Evolutionary conservation across 2,329 filamentous ascomycete genomes (phyloP), one percentile per base, ranked within the genome.

Genomic region (Ploettnerulaceae sp.): DNA sequence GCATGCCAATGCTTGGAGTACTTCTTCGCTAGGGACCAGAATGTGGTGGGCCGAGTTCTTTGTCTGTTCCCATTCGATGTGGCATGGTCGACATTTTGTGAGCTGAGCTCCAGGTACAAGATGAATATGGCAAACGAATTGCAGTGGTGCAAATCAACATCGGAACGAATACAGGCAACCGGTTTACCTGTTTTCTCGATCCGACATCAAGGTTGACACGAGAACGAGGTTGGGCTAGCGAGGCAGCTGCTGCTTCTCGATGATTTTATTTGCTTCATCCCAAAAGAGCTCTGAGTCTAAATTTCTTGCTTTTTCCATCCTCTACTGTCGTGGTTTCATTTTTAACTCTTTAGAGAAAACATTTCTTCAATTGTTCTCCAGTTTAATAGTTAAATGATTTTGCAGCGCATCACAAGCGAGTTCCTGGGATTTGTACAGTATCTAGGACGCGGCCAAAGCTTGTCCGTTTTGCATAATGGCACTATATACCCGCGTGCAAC

Each of bases 1-100:
- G 48, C 46, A 7, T 54, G 51, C 35, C 48, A 49, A 22, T 54
- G 48, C 18, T 9, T 51, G 5, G 51, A 54, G 11, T 47, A 51
- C 31, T 49, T 54, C 17, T 45, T 51, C 22, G 44, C 42, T 9
- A 17, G 42, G 3, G 40, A 47, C 20, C 24, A 31, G 4, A 49
- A 35, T 11, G 44, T 49, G 5, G 29, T 44, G 3, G 48, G 46
- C 17, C 45, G 41, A 20, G 18, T 49, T 1, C 4, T 36, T 4
- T 46, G 38, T 24, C 18, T 54, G 2, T 49, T 49, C 14, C 26
- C 51, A 2, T 51, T 54, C 25, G 43, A 48, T 37, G 28, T 28
- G 12, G 51, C 51, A 7, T 54, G 51, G 48, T 24, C 14, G 7
- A 40, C 46, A 3, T 54, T 54, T 35, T 3, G 28, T 1, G 44